Percentiles rank a stretch among this genome's conserved stretches.
Conservation (phyloP, 2,329 filamentous ascomycete species). For the Dissoconium aciculare region DNA sequence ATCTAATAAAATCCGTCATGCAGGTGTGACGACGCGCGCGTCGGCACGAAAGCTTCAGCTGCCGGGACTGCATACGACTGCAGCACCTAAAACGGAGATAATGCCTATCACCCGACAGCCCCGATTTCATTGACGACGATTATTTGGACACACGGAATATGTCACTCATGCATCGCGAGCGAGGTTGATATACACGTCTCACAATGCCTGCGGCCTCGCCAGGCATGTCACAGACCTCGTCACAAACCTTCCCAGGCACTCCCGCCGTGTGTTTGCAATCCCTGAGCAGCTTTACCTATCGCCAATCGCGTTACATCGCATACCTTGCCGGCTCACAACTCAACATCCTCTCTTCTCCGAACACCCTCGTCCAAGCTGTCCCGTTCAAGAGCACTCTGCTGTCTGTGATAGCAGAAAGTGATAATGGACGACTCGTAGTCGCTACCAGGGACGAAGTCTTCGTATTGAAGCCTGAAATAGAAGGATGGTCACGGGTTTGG, state of each 20-base stretch:
- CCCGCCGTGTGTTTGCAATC: constrained; percentile 65
- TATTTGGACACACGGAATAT: too few species aligned
- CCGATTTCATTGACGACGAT: too few species aligned
- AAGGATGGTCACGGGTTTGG: constrained; percentile 60
- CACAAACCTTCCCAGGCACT: constrained; percentile 56
- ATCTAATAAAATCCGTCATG: too few species aligned
- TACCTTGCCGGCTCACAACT: constrained; percentile 86
- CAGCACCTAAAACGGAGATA: too few species aligned
- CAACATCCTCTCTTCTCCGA: constrained; percentile 61
- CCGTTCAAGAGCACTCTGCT: constrained; percentile 43
- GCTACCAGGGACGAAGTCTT: constrained; percentile 53
- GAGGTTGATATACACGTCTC: too few species aligned
- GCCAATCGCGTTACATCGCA: constrained; percentile 55
- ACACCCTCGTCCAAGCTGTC: constrained; percentile 71
- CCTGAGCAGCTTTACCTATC: constrained; percentile 59
- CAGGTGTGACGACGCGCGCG: too few species aligned
- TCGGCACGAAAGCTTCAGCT: too few species aligned
- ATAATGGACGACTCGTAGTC: constrained; percentile 69
- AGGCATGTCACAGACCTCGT: constrained; percentile 13
- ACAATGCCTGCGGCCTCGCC: constrained; percentile 22
- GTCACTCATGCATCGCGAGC: too few species aligned
- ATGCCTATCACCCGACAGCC: too few species aligned
- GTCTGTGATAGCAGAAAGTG: constrained; percentile 67
- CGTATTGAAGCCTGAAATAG: constrained; percentile 62
- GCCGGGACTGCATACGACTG: too few species aligned